Conservation (phyloP, 1,284 basidiomycete species). For the Retiboletus fuscus region DNA sequence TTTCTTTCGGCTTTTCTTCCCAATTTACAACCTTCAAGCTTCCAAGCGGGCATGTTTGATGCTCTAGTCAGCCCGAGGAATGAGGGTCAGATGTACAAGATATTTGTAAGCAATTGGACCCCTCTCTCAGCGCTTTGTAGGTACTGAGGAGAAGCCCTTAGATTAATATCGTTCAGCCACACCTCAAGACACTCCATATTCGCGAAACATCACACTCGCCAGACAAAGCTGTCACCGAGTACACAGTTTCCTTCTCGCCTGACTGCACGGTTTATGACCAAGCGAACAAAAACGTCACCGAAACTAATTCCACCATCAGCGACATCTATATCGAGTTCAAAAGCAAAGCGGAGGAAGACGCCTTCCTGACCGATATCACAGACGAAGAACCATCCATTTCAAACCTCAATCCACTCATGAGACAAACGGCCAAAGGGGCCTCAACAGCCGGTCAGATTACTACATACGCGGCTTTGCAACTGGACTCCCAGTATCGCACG, state of each 20-base stretch:
- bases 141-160: not conserved
- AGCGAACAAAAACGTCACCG: not conserved
- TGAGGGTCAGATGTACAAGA: not conserved
- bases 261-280: not conserved
- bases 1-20: conserved; percentile 1
- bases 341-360: not conserved
- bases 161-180: not conserved
- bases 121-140: not conserved
- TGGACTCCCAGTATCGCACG: not conserved
- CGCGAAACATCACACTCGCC: not conserved
- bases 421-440: not conserved
- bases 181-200: not conserved
- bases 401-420: not conserved
- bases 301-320: not conserved
- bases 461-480: not conserved
- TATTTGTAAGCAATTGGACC: not conserved
- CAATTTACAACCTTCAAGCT: not conserved
- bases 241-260: not conserved
- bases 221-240: not conserved
- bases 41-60: conserved; percentile 2
- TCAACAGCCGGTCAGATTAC: not conserved
- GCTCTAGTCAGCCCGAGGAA: not conserved
- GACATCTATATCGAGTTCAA: conserved; percentile 1
- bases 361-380: not conserved
- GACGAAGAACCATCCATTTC: not conserved